These are phyloP conservation scores for Colletotrichum shisoi DNA, from an alignment of 2,329 filamentous ascomycete species.

Conservation along the genomic window DNA sequence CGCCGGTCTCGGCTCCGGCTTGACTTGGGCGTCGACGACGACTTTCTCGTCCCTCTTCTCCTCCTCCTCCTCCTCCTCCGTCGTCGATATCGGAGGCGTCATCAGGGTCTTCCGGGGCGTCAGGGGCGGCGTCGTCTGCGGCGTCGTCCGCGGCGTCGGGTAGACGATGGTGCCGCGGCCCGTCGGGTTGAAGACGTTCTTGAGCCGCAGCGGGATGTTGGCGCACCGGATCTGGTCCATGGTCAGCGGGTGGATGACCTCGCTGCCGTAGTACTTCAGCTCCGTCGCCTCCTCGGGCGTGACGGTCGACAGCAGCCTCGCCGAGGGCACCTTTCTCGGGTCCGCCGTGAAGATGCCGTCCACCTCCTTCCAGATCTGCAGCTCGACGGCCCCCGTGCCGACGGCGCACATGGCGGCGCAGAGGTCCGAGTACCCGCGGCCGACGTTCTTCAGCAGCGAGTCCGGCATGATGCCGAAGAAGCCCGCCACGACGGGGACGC, in stretches of 20 bases:
- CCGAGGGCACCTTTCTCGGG: conserved; percentile 89
- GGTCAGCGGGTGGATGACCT: conserved; percentile 97
- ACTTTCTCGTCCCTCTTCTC: too few relatives aligned
- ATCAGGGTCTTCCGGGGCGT: conserved; percentile 54
- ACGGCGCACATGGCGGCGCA: conserved; percentile 93
- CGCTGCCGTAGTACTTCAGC: conserved; percentile 89
- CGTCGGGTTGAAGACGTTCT: conserved; percentile 86
- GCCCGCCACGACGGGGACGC: conserved; percentile 84
- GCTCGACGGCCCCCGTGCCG: conserved; percentile 80
- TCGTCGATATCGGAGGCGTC: conserved; percentile 45
- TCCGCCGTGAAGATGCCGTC: conserved; percentile 90
- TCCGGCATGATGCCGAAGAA: conserved; percentile 95
- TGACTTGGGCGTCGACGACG: conserved; percentile 45
- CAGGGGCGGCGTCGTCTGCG: conserved; percentile 62
- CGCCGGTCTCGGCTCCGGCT: conserved; percentile 52
- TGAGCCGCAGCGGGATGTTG: conserved; percentile 84
- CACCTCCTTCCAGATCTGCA: conserved; percentile 99
- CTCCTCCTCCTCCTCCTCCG: conserved; percentile 45
- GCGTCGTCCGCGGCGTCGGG: conserved; percentile 68
- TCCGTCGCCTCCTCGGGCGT: conserved; percentile 95
- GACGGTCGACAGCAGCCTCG: conserved; percentile 81
- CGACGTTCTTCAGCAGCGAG: conserved; percentile 84
- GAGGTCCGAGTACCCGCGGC: conserved; percentile 94
- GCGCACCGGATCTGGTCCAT: conserved; percentile 95
- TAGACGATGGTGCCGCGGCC: conserved; percentile 82